Evolutionary conservation across 2,329 filamentous ascomycete genomes (phyloP).

Genomic region (Aureobasidium pullulans): DNA sequence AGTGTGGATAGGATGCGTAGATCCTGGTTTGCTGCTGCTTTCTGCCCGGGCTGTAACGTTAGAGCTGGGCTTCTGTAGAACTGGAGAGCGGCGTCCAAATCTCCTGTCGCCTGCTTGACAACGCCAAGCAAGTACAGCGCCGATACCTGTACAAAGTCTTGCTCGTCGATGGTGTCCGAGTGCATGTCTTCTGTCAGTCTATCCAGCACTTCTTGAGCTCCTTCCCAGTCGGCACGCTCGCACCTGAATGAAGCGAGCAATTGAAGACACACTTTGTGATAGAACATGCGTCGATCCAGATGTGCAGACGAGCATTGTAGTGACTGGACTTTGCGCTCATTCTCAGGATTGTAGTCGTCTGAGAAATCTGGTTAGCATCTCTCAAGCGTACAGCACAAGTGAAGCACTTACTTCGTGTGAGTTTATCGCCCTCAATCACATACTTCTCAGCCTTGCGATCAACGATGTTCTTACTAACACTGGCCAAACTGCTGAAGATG

Average conservation of each 20-base stretch:
- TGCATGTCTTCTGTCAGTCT: constrained; percentile 39
- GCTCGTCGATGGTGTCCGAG: not conserved
- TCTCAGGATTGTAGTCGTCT: constrained; percentile 10
- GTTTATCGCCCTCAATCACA: constrained; percentile 50
- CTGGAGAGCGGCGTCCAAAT: constrained; percentile 59
- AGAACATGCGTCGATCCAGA: constrained; percentile 56
- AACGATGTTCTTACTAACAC: constrained; percentile 48
- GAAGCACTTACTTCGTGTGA: constrained; percentile 35
- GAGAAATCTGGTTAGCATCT: not conserved
- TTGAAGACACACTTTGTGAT: constrained; percentile 64
- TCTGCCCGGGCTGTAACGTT: constrained; percentile 35
- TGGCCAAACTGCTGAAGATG: constrained; percentile 49
- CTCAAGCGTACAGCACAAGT: not conserved
- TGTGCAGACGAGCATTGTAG: constrained; percentile 32
- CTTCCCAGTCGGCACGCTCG: constrained; percentile 62
- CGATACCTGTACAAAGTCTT: constrained; percentile 10
- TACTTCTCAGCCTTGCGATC: constrained; percentile 51
- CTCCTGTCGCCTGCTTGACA: constrained; percentile 68
- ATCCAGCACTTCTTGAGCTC: constrained; percentile 52
- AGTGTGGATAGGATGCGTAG: constrained; percentile 41
- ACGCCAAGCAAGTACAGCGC: constrained; percentile 62
- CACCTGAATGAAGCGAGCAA: constrained; percentile 63
- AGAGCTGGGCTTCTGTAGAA: constrained; percentile 60
- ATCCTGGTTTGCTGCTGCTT: constrained; percentile 28
- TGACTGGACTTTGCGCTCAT: constrained; percentile 17